Evolutionary conservation across 1,284 basidiomycete species (phyloP), one percentile per base, ranked within the genome.

Genomic region (Ceraceosorus bombacis): DNA sequence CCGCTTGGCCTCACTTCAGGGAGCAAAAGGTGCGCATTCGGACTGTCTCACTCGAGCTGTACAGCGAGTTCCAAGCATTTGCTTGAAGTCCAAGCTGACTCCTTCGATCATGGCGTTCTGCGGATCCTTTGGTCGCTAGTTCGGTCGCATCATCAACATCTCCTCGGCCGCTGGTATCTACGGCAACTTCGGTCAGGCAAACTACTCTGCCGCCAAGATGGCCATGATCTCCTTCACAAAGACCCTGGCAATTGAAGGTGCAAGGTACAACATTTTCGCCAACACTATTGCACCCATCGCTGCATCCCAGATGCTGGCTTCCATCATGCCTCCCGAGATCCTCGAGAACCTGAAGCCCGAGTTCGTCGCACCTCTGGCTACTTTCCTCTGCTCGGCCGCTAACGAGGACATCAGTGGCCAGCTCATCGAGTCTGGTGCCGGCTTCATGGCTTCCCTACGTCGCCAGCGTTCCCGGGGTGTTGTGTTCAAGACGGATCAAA

Each of bases 171-270:
- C 74, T 46, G 78, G 78, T 79, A 64, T 76, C 57, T 73, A 80
- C 86, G 90, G 92, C 7, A 97, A 96, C 82, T 90, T 94, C 78
- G 95, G 94, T 15, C 95, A 98, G 80, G 86, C 91, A 15, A 98
- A 98, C 80, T 83, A 83, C 74, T 79, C 81, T 2, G 80, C 82
- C 37, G 82, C 72, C 58, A 74, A 76, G 68, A 62, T 72, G 36
- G 90, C 69, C 54, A 70, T 76, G 61, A 68, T 74, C 51, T 68
- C 70, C 85, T 73, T 97, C 80, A 89, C 92, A 38, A 92, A 91
- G 78, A 92, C 94, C 2, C 84, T 99, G 37, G 90, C 66, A 53
- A 69, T 70, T 52, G 90, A 96, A 79, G 93, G 93, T 52, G 86
- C 83, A 53, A 95, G 96, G 80, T 95, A 97, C 80, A 86, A 87